phyloP scores from a whole-genome alignment of 257 asterid species.

The Echites panduratus region DNA sequence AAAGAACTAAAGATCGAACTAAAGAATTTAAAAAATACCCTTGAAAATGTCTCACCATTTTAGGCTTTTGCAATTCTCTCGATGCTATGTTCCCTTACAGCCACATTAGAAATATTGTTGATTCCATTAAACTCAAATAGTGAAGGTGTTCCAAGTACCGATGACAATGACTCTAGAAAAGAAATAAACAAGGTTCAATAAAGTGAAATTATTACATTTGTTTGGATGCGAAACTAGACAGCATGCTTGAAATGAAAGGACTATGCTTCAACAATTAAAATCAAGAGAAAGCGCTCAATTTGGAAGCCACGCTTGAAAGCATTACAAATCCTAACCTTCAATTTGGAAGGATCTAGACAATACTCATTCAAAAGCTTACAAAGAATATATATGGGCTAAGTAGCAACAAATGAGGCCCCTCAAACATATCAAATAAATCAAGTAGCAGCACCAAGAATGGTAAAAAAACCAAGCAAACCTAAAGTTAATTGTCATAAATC shows the following conservation, averaged over 20 bases:
- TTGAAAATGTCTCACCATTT: conserved; percentile 40
- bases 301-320: too few relatives aligned
- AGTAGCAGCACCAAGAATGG: too few relatives aligned
- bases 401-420: too few relatives aligned
- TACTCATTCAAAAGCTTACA: too few relatives aligned
- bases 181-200: background rate
- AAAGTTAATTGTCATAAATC: too few relatives aligned
- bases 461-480: background rate
- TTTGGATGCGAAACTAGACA: background rate
- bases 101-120: conserved; percentile 56
- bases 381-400: too few relatives aligned
- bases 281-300: background rate
- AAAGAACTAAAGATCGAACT: background rate
- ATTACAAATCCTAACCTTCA: too few relatives aligned
- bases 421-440: too few relatives aligned
- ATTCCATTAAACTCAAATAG: conserved; percentile 45
- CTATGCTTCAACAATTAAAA: background rate
- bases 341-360: too few relatives aligned
- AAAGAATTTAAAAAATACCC: background rate
- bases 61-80: conserved; percentile 51
- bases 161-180: conserved; percentile 46
- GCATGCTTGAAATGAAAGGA: background rate
- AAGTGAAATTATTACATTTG: background rate
- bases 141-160: conserved; percentile 29
- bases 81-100: conserved; percentile 53